Percentiles rank a stretch among this genome's conserved stretches.
Evolutionary conservation across 345 rosid species (phyloP).

Genomic region (Combretum micranthum): DNA sequence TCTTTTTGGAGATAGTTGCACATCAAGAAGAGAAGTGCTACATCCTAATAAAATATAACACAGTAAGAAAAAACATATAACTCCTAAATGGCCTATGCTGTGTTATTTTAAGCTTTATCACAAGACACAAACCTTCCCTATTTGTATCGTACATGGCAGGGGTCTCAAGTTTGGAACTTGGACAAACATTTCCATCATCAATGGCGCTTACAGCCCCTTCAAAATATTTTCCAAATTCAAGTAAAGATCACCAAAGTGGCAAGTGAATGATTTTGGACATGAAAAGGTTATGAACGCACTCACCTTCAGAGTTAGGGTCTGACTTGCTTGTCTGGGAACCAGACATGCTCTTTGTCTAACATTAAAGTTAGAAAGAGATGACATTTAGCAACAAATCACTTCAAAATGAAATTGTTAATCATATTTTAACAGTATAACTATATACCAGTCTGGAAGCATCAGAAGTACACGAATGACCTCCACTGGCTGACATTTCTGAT

Average conservation of each 20-base stretch:
- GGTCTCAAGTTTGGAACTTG: constrained; percentile 33
- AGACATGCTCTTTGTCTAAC: constrained; percentile 33
- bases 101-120: neutral
- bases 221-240: constrained; percentile 14
- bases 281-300: constrained; percentile 20
- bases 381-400: neutral
- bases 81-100: neutral
- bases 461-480: constrained; percentile 21
- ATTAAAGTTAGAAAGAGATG: neutral
- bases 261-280: constrained; percentile 4
- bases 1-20: constrained; percentile 59
- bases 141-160: constrained; percentile 27
- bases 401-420: neutral
- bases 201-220: constrained; percentile 59
- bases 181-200: constrained; percentile 45
- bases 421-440: neutral
- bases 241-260: constrained; percentile 10
- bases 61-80: neutral
- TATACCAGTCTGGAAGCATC: constrained; percentile 46
- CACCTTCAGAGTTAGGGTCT: constrained; percentile 70
- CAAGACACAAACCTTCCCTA: constrained; percentile 36
- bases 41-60: constrained; percentile 31
- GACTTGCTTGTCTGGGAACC: constrained; percentile 42
- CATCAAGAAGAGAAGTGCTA: constrained; percentile 26
- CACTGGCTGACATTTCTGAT: constrained; percentile 22